Conservation (phyloP, 2,329 filamentous ascomycete species). For the Monosporascus cannonballus region DNA sequence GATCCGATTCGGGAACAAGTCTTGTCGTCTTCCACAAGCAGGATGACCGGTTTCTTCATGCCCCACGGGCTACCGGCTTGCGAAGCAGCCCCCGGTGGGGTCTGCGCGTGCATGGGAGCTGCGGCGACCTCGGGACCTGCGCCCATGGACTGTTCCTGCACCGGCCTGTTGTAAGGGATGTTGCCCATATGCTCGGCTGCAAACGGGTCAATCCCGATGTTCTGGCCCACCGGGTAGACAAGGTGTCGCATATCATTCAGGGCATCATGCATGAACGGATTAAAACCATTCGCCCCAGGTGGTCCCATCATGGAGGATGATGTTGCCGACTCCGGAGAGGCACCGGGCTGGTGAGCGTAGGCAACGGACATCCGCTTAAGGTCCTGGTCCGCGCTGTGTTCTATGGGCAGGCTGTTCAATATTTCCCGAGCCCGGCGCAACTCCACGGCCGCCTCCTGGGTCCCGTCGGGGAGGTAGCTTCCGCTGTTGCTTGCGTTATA, state of each 20-base stretch:
- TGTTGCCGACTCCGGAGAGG: constrained; percentile 46
- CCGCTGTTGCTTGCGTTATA: constrained; percentile 34
- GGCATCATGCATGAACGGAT: constrained; percentile 43
- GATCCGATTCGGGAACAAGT: constrained; percentile 62
- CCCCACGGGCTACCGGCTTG: constrained; percentile 48
- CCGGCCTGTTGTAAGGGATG: constrained; percentile 77
- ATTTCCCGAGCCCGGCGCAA: constrained; percentile 52
- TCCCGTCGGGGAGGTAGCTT: constrained; percentile 37
- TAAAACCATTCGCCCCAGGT: constrained; percentile 31
- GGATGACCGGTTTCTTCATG: constrained; percentile 64
- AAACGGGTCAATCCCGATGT: constrained; percentile 90
- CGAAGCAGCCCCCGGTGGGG: constrained; percentile 19
- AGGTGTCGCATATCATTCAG: constrained; percentile 56
- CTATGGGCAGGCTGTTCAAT: constrained; percentile 45
- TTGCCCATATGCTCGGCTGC: constrained; percentile 92
- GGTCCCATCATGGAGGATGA: constrained; percentile 53
- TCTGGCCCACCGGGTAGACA: constrained; percentile 87
- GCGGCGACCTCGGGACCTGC: constrained; percentile 33
- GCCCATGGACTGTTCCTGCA: constrained; percentile 39
- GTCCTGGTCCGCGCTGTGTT: constrained; percentile 47
- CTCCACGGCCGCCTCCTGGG: constrained; percentile 43
- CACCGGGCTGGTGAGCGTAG: constrained; percentile 41
- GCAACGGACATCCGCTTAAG: constrained; percentile 48
- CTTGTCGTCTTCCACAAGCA: constrained; percentile 81
- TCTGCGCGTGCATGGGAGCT: constrained; percentile 28